These are phyloP conservation scores for Monosporozyma aerobia DNA, from an alignment of 805 yeast species.

Conservation along the genomic window DNA sequence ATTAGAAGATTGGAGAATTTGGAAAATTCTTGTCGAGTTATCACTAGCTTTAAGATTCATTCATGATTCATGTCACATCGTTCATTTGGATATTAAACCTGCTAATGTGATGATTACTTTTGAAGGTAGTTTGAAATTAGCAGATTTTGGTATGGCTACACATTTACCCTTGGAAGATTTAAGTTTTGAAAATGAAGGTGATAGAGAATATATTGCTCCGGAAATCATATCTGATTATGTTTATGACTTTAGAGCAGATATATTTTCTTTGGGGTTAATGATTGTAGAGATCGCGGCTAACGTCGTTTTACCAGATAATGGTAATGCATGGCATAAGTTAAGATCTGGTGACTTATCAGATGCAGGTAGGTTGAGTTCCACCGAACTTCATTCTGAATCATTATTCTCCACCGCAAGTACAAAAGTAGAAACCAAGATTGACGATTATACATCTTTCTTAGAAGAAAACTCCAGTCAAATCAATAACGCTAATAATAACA, in stretches of 20 bases:
- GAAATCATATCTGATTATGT: constrained; percentile 76
- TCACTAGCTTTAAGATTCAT: constrained; percentile 71
- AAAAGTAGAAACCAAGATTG: constrained; percentile 20
- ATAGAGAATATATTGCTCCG: constrained; percentile 95
- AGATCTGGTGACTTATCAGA: constrained; percentile 93
- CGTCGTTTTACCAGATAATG: constrained; percentile 89
- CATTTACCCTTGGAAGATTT: constrained; percentile 55
- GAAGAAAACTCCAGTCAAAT: neutral
- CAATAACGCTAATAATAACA: constrained; percentile 9
- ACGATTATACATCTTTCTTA: neutral
- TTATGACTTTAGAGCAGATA: constrained; percentile 88
- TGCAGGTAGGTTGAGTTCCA: constrained; percentile 78
- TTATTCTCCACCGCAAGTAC: constrained; percentile 20
- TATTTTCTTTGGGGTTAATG: constrained; percentile 87
- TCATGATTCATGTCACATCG: constrained; percentile 60
- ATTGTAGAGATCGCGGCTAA: constrained; percentile 95
- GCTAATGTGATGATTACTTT: constrained; percentile 90
- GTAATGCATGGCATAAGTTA: constrained; percentile 91
- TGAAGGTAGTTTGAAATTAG: constrained; percentile 89
- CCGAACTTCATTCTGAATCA: constrained; percentile 42
- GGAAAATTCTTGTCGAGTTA: constrained; percentile 89
- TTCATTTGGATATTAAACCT: constrained; percentile 90
- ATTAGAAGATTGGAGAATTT: constrained; percentile 92
- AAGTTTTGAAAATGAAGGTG: constrained; percentile 88
- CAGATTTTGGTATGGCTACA: constrained; percentile 94